Conservation (phyloP, 73 alveolate species). For the Paramecium pentaurelia region DNA sequence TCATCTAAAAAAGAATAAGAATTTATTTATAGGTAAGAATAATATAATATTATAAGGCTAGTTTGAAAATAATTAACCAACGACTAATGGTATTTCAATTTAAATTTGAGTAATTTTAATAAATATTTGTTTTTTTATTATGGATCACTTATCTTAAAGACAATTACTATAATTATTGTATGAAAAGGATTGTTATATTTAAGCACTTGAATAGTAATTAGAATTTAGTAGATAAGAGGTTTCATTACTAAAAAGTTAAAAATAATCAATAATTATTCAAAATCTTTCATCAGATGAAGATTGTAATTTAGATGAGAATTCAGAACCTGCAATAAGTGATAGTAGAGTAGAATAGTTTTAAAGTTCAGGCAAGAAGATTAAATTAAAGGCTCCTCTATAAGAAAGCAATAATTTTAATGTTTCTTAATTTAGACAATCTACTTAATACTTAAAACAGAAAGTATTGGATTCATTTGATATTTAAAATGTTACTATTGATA, state of each 20-base stretch:
- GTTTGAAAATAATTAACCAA: slow-evolving; percentile 35
- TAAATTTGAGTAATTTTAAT: slow-evolving; percentile 7
- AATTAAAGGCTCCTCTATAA: neutral
- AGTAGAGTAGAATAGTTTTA: slow-evolving; percentile 2
- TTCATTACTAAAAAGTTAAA: neutral
- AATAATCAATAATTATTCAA: neutral
- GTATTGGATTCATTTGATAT: slow-evolving; percentile 13
- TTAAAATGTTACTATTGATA: neutral
- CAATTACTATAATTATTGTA: neutral
- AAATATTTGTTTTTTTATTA: neutral
- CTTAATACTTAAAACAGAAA: neutral
- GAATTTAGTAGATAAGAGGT: neutral
- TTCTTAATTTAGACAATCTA: neutral
- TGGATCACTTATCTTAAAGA: neutral
- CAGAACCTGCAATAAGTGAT: neutral
- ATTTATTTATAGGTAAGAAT: neutral
- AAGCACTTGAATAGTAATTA: slow-evolving; percentile 27
- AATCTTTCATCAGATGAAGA: neutral
- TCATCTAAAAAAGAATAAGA: neutral
- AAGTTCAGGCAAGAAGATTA: neutral
- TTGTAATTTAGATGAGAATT: neutral
- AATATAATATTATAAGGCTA: neutral
- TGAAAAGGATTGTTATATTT: slow-evolving; percentile 39
- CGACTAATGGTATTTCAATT: slow-evolving; percentile 1
- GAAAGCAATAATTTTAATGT: neutral